Conservation (phyloP, 164 flowering plant species). For the Buxus sempervirens region DNA sequence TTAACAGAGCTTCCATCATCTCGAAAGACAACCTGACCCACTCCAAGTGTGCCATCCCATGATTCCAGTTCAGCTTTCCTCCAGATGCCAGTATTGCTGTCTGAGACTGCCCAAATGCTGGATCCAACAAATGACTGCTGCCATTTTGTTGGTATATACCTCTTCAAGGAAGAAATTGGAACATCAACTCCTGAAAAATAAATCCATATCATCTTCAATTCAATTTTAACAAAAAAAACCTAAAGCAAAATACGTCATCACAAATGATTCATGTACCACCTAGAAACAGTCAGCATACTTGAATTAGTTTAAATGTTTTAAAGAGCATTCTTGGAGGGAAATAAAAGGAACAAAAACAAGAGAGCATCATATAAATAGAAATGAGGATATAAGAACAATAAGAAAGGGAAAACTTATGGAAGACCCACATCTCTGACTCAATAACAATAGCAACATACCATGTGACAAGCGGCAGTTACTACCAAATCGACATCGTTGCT, state of each 20-base stretch:
- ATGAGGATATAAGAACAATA: neutral
- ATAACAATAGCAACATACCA: constrained; percentile 64
- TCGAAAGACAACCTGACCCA: constrained; percentile 62
- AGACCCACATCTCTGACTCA: neutral
- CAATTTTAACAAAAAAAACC: neutral
- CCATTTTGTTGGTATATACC: constrained; percentile 59
- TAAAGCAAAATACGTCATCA: neutral
- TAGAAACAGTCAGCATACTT: neutral
- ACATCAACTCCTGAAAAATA: constrained; percentile 59
- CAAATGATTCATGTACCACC: neutral
- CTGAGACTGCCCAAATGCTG: constrained; percentile 66
- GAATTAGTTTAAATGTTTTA: neutral
- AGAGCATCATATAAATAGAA: neutral
- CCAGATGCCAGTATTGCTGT: constrained; percentile 64
- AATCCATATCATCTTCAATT: constrained; percentile 6
- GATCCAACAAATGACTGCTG: constrained; percentile 71
- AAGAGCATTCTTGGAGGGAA: neutral
- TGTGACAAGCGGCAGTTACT: constrained; percentile 90
- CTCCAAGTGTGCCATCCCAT: constrained; percentile 58
- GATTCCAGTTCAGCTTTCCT: constrained; percentile 83
- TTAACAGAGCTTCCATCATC: constrained; percentile 72
- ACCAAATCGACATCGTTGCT: constrained; percentile 97
- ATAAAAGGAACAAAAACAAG: neutral
- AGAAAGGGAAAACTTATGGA: neutral
- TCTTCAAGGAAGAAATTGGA: constrained; percentile 64